phyloP scores from a whole-genome alignment of 441 rosid genomes.

The Pelargonium australe region DNA sequence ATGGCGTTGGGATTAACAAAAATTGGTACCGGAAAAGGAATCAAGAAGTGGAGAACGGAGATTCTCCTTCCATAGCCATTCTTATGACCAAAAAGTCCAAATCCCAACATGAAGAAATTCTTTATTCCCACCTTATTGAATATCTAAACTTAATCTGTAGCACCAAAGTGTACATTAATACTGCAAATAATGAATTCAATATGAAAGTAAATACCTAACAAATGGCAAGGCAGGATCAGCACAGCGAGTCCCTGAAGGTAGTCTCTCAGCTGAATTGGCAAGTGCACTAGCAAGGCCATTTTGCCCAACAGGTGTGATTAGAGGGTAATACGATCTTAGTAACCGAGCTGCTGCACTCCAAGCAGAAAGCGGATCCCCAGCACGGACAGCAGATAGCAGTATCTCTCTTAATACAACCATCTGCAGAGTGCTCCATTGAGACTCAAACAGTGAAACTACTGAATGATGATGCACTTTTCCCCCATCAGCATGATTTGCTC shows the following conservation, averaged over 20 bases:
- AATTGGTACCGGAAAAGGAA: no score
- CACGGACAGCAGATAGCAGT: constrained; percentile 91
- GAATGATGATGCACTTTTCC: constrained; percentile 79
- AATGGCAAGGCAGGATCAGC: constrained; percentile 97
- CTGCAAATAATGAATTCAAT: not conserved
- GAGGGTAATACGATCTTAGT: constrained; percentile 84
- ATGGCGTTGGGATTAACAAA: no score
- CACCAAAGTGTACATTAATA: not conserved
- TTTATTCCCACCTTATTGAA: no score
- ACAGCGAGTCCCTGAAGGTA: constrained; percentile 91
- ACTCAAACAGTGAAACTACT: constrained; percentile 77
- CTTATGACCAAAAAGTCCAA: no score
- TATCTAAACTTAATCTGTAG: no score
- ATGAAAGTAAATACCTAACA: constrained; percentile 48
- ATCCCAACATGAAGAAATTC: no score
- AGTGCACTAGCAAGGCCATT: constrained; percentile 93
- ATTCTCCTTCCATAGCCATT: no score
- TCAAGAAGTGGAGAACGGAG: no score
- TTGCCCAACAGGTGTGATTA: constrained; percentile 94
- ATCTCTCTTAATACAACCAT: constrained; percentile 98
- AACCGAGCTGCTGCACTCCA: constrained; percentile 99
- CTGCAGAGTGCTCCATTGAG: constrained; percentile 98
- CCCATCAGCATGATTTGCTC: constrained; percentile 49
- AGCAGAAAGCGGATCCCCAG: constrained; percentile 94
- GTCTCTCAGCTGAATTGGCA: constrained; percentile 75